Evolutionary conservation across 306 rosid genomes (phyloP).

Genomic region (Sesbania bispinosa): DNA sequence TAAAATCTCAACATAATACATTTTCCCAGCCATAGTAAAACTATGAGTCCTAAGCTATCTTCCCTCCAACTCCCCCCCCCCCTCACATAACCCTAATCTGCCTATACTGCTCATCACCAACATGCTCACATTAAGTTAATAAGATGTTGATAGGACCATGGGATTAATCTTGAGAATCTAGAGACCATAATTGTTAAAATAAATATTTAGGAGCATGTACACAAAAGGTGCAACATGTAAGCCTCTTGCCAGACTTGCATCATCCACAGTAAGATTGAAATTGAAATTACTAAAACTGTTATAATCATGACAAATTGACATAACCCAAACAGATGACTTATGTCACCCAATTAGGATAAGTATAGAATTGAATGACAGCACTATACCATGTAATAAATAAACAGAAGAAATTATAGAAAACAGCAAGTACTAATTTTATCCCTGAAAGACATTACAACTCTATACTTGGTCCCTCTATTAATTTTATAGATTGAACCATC

Average conservation of each 20-base stretch:
- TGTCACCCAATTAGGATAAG: neutral
- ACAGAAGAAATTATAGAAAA: too few species aligned
- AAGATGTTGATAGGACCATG: neutral
- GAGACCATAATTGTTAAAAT: neutral
- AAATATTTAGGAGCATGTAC: neutral
- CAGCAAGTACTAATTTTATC: too few species aligned
- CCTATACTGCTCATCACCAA: neutral
- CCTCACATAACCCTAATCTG: neutral
- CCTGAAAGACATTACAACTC: too few species aligned
- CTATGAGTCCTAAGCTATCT: neutral
- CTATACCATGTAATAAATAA: too few species aligned
- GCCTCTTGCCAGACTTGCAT: neutral
- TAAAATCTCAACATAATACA: neutral
- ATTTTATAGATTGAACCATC: too few species aligned
- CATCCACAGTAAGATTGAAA: neutral
- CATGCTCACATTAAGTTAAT: neutral
- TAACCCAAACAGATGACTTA: neutral
- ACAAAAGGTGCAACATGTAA: neutral
- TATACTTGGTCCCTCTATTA: too few species aligned
- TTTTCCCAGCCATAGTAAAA: neutral
- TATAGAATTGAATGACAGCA: neutral
- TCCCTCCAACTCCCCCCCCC: too few species aligned
- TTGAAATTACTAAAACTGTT: neutral
- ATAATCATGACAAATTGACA: neutral
- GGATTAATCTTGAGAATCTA: conserved; percentile 8